Evolutionary conservation across 163 green algal genomes (phyloP).

Genomic region (Volvox carteri): DNA sequence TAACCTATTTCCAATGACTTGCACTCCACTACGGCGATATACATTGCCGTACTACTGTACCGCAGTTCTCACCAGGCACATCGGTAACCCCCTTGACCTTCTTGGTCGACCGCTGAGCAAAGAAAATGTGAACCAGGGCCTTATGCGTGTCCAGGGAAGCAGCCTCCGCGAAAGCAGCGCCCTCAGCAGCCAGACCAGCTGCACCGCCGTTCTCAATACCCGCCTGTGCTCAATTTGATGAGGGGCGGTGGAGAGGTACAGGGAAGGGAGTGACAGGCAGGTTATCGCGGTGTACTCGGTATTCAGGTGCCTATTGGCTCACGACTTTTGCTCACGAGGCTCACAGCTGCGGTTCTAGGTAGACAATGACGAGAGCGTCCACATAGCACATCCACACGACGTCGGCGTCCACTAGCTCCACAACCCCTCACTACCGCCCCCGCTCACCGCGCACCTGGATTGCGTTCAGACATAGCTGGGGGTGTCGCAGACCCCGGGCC

Average conservation of each 20-base stretch:
- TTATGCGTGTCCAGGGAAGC: constrained; percentile 92
- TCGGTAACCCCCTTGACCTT: constrained; percentile 74
- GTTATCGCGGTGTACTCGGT: no score
- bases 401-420: background rate
- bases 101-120: constrained; percentile 94
- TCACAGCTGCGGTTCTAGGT: no score
- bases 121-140: constrained; percentile 98
- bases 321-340: no score
- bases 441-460: constrained; percentile 67
- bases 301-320: no score
- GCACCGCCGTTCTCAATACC: constrained; percentile 88
- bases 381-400: background rate
- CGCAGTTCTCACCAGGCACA: constrained; percentile 15
- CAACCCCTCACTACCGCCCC: background rate
- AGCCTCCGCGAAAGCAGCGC: constrained; percentile 85
- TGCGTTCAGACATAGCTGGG: constrained; percentile 94
- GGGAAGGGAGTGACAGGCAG: no score
- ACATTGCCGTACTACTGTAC: no score
- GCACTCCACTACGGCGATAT: no score
- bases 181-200: constrained; percentile 86
- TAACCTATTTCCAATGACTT: no score
- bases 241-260: no score
- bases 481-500: constrained; percentile 89
- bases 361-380: no score
- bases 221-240: background rate